A percentile compares a stretch with the other conserved stretches of the same genome.
phyloP scores from a whole-genome alignment of 768 basidiomycete species.

The Kwoniella heveanensis region DNA sequence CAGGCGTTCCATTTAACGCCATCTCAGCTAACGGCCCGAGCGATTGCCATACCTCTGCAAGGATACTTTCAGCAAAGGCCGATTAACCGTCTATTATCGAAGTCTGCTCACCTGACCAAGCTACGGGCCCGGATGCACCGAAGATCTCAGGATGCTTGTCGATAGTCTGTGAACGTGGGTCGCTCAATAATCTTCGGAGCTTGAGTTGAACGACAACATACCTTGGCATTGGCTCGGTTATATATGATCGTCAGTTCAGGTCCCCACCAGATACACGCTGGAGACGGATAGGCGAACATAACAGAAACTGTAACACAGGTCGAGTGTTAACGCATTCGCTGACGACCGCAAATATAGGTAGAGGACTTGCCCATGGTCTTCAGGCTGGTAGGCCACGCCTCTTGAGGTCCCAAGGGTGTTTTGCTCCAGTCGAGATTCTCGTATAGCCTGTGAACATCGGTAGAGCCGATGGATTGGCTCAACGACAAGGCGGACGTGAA shows the following conservation, averaged over 20 bases:
- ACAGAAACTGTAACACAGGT: background rate
- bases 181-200: background rate
- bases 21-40: conserved; percentile 44
- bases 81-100: too few species aligned
- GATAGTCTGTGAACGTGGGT: conserved; percentile 28
- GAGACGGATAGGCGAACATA: conserved; percentile 38
- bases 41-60: conserved; percentile 39
- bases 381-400: conserved; percentile 47
- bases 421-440: conserved; percentile 47
- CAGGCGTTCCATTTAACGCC: conserved; percentile 42
- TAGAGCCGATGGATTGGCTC: background rate
- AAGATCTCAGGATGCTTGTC: conserved; percentile 49
- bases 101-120: conserved; percentile 37
- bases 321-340: background rate
- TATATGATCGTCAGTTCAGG: conserved; percentile 47
- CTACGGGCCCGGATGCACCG: conserved; percentile 43
- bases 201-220: conserved; percentile 4
- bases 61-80: background rate
- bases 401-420: conserved; percentile 45
- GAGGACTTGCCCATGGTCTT: conserved; percentile 42
- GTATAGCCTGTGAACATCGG: conserved; percentile 40
- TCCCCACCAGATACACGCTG: conserved; percentile 51
- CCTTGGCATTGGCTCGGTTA: conserved; percentile 45
- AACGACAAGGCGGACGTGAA: too few species aligned
- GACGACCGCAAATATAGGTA: too few species aligned